Evolutionary conservation across 2,329 filamentous ascomycete genomes (phyloP), one percentile per base, ranked within the genome.

Genomic region (Trichoderma sp.): DNA sequence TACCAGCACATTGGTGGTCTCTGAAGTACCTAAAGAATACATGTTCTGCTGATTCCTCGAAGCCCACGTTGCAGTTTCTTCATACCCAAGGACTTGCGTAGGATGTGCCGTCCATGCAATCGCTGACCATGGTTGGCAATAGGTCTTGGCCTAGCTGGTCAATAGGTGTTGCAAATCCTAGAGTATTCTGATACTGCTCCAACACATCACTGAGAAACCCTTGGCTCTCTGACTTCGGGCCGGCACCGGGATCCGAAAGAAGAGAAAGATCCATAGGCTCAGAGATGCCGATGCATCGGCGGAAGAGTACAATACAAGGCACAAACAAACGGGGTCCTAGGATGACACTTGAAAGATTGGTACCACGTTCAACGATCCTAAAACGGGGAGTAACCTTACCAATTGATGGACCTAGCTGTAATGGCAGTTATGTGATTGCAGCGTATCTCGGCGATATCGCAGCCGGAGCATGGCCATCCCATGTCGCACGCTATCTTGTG

Each of bases 261-360:
- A 10, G 41, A 30, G 55, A 26, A 43, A 58, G 41, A 47, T 58
- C 55, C 26, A 45, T 15, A 19, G 17, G 24, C 15, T 58, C 26
- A 21, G 24, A 58, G 19, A 26, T 12, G 41, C 47, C 55, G 7
- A 58, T 58, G 17, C 41, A 58, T 17, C n/a, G 55, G 26, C 26
- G 55, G 30, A 58, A 58, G 15, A 58, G 55, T 3, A 57, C 54
- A 5, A 58, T 47, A n/a, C 34, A 57, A 41, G 39, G 54, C 41
- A 57, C 54, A 15, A 57, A 57, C 26, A n/a, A n/a, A n/a, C n/a
- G 54, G 54, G 21, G 39, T 44, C 9, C 44, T 26, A 57, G 14
- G 28, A 57, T 19, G 14, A 57, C 19, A 2, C 54, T 56, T 43
- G 0, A 19, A n/a, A 9, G 14, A 19, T 57, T 1, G 44, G 54